A percentile compares a stretch with the other conserved stretches of the same genome.
Evolutionary conservation across 768 basidiomycete genomes (phyloP).

Genomic region (Lenzites betulinus): DNA sequence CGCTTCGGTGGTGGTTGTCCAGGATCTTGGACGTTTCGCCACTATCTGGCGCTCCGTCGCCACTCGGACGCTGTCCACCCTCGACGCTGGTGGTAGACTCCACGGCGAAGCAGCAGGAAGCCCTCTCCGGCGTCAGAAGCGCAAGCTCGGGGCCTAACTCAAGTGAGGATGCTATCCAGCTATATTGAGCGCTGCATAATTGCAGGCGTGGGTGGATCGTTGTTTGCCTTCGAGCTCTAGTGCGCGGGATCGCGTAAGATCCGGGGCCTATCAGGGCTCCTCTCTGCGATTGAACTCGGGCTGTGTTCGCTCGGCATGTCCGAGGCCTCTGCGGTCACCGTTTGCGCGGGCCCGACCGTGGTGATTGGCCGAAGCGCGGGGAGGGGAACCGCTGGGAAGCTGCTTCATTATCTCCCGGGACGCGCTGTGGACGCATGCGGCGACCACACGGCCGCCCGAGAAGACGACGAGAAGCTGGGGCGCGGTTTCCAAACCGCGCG

Average conservation of each 20-base stretch:
- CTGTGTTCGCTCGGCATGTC: not conserved
- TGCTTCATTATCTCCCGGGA: not conserved
- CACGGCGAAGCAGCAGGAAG: not conserved
- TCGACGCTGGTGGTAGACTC: not conserved
- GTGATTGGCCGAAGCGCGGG: slow-evolving; percentile 8
- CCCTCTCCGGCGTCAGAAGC: not conserved
- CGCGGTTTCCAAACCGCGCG: not conserved
- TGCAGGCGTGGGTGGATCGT: slow-evolving; percentile 7
- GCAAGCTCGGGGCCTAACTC: not conserved
- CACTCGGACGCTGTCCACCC: not conserved
- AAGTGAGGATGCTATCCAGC: not conserved
- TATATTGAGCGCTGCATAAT: not conserved
- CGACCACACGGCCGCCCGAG: not conserved
- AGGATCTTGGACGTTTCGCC: not conserved
- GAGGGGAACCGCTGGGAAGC: not conserved
- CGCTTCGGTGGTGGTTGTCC: too few species aligned
- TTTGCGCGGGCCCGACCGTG: not conserved
- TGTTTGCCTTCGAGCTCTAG: not conserved
- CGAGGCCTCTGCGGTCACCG: not conserved
- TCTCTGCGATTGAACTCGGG: not conserved
- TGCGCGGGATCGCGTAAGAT: slow-evolving; percentile 19
- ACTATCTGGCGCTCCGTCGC: slow-evolving; percentile 2
- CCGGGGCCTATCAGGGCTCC: not conserved
- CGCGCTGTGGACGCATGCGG: not conserved
- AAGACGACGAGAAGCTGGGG: not conserved